A percentile compares a stretch with the other conserved stretches of the same genome.
Evolutionary conservation across 2,329 filamentous ascomycete genomes (phyloP).

Genomic region (Colletotrichum spinosum): DNA sequence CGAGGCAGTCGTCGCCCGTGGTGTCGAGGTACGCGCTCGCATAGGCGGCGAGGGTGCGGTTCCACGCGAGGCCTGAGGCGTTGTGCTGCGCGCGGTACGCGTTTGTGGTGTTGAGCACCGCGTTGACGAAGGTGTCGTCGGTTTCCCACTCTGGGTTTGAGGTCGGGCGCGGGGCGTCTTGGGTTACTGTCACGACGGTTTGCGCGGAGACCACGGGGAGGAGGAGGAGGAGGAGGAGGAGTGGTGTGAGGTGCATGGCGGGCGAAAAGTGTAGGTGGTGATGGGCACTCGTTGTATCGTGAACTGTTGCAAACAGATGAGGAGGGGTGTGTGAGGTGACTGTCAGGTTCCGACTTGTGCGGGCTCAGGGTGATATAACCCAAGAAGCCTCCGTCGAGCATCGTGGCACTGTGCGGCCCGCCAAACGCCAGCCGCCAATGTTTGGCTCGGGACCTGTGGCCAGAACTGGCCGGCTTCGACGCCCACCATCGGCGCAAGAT

Average conservation of each 20-base stretch:
- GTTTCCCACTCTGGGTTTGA: constrained; percentile 47
- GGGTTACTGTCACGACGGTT: constrained; percentile 38
- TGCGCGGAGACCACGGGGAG: constrained; percentile 5
- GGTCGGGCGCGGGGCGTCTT: constrained; percentile 41
- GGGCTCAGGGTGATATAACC: too few relatives aligned
- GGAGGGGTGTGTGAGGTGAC: too few relatives aligned
- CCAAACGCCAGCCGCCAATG: too few relatives aligned
- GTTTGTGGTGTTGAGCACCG: constrained; percentile 76
- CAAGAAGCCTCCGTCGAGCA: too few relatives aligned
- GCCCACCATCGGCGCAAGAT: too few relatives aligned
- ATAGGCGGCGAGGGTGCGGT: constrained; percentile 68
- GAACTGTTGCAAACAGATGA: too few relatives aligned
- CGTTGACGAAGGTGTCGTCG: constrained; percentile 56
- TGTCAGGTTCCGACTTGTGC: too few relatives aligned
- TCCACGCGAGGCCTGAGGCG: constrained; percentile 71
- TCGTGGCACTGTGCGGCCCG: too few relatives aligned
- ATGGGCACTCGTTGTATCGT: too few relatives aligned
- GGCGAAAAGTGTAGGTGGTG: not conserved
- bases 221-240: not conserved
- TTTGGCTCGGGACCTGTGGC: too few relatives aligned
- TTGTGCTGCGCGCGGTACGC: constrained; percentile 72
- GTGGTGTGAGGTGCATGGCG: constrained; percentile 2
- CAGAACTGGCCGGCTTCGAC: too few relatives aligned
- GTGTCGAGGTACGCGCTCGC: constrained; percentile 62
- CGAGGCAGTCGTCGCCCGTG: constrained; percentile 51